phyloP scores from a whole-genome alignment of 2,329 filamentous ascomycete species.

The Cercospora sesami region DNA sequence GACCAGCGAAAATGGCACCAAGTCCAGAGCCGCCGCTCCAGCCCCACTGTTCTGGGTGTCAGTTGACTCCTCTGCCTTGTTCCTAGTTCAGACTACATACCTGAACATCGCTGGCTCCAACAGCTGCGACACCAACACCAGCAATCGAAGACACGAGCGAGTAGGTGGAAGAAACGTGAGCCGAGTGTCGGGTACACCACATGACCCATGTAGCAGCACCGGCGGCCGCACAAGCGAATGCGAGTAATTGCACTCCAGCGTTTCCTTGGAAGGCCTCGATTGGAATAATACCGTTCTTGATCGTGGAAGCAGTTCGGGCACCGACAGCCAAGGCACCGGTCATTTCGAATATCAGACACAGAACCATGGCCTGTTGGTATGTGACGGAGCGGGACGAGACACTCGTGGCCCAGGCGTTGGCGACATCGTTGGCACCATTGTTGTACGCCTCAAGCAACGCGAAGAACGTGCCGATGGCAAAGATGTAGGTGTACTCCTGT shows the following conservation, averaged over 20 bases:
- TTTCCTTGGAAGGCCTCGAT: conserved; percentile 49
- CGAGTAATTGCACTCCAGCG: conserved; percentile 44
- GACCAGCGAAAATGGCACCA: conserved; percentile 44
- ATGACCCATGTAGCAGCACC: conserved; percentile 57
- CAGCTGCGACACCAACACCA: conserved; percentile 51
- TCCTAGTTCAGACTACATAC: conserved; percentile 45
- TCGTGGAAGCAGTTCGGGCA: conserved; percentile 59
- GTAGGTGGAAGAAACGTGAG: conserved; percentile 64
- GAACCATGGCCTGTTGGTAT: conserved; percentile 53
- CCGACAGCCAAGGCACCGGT: conserved; percentile 53
- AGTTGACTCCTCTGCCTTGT: conserved; percentile 38
- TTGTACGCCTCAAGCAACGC: conserved; percentile 66
- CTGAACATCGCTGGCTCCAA: conserved; percentile 54
- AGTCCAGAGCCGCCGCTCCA: conserved; percentile 43
- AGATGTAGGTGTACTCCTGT: conserved; percentile 40
- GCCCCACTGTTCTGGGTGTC: conserved; percentile 43
- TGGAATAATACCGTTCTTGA: conserved; percentile 60
- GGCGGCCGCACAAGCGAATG: conserved; percentile 48
- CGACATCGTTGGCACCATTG: conserved; percentile 56
- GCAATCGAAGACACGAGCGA: conserved; percentile 57
- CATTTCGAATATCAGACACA: conserved; percentile 54
- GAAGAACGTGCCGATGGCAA: conserved; percentile 63
- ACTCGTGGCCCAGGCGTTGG: conserved; percentile 56
- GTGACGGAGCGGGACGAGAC: conserved; percentile 54
- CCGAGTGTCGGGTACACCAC: conserved; percentile 54